Evolutionary conservation across 495 filamentous ascomycete species (phyloP), one percentile per base, ranked within the genome.

Genomic region (Chaetomium cochliodes): DNA sequence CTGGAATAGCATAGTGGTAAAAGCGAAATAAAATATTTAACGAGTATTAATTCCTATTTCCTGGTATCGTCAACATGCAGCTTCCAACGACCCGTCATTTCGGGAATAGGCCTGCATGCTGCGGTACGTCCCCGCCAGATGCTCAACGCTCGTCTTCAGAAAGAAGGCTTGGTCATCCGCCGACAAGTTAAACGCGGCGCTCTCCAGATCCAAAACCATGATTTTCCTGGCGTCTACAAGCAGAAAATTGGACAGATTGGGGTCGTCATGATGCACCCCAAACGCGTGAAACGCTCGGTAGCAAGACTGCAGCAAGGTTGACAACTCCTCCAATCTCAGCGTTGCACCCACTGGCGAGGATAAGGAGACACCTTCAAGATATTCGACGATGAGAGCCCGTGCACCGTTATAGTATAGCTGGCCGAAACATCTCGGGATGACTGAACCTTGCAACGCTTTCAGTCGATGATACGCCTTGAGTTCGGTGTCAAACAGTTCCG

Each of bases 201-300:
- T 67, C 54, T 67, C 65, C 0, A 67, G 37, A 23, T 59, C 47
- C 47, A 65, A 25, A 2, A 56, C 57, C 57, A 65, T 60, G 2
- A 65, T 54, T 11, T 41, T 65, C 41, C 58, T 41, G 25, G 56
- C 18, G 5, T 37, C 11, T 8, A 65, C 49, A 39, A 56, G 64
- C 50, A 51, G 57, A 51, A 65, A 65, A 30, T 65, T 65, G 16
- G 23, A 22, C 18, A 41, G n/a, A 6, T 65, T 12, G 12, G 58
- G 57, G n/a, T 65, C 64, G 18, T 60, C 50, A 18, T 65, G 58
- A 39, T 65, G 64, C 18, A 61, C 58, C 6, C 39, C 50, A 20
- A 65, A 65, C 18, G 57, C 64, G 28, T 65, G 64, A 13, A 65
- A 39, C 6, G 57, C 57, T 37, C 52, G 57, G 41, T 65, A 65